Conservation (phyloP, 306 rosid species). For the Vicia sativa region DNA sequence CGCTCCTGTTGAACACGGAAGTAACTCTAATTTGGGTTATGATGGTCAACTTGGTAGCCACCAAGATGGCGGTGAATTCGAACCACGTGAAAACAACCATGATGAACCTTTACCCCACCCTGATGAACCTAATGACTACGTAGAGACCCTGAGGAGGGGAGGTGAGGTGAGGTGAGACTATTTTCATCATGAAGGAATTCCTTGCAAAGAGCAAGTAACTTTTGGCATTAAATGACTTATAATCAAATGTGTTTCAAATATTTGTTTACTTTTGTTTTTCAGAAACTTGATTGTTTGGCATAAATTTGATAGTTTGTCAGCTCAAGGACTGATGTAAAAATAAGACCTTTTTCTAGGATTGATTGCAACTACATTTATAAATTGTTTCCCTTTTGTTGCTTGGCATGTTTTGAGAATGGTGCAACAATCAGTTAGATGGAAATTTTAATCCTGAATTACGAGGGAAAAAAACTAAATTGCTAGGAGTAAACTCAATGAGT, state of each 20-base stretch:
- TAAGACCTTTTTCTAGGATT: slow-evolving; percentile 37
- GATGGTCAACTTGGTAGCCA: slow-evolving; percentile 36
- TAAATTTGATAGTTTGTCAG: slow-evolving; percentile 37
- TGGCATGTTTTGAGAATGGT: no score
- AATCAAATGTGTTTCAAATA: slow-evolving; percentile 23
- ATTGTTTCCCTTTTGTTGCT: no score
- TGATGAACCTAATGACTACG: slow-evolving; percentile 40
- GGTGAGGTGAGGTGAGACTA: slow-evolving; percentile 36
- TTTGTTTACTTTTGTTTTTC: slow-evolving; percentile 27
- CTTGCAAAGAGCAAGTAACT: slow-evolving; percentile 18
- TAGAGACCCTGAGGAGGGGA: slow-evolving; percentile 36
- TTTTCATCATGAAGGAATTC: slow-evolving; percentile 5
- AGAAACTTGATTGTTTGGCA: slow-evolving; percentile 33
- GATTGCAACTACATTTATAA: slow-evolving; percentile 11
- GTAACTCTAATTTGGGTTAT: slow-evolving; percentile 31
- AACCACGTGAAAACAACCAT: slow-evolving; percentile 36
- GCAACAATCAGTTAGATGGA: no score
- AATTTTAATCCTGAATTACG: no score
- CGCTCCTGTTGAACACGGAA: slow-evolving; percentile 31
- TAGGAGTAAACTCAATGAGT: no score
- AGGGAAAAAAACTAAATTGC: no score
- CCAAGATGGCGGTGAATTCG: slow-evolving; percentile 32
- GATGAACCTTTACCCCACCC: no score
- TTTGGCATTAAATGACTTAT: slow-evolving; percentile 7
- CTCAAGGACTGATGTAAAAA: slow-evolving; percentile 36